A percentile compares a stretch with the other conserved stretches of the same genome.
Conservation (phyloP, 768 basidiomycete genomes). For the Artomyces pyxidatus region DNA sequence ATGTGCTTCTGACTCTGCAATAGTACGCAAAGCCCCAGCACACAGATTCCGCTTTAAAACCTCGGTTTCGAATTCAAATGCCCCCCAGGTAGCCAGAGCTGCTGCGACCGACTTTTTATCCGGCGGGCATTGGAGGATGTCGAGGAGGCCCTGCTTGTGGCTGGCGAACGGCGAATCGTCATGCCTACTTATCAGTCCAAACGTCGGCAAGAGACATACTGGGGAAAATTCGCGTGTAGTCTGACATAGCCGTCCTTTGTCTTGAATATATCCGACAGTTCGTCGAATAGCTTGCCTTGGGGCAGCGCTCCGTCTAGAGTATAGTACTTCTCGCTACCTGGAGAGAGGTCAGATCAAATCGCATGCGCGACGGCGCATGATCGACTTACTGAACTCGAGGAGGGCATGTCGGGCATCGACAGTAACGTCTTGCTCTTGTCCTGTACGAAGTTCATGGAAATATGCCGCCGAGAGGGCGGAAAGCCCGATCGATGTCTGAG, state of each 20-base stretch:
- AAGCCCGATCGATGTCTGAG: constrained; percentile 39
- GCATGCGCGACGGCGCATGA: not conserved
- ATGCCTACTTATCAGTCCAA: not conserved
- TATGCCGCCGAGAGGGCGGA: constrained; percentile 46
- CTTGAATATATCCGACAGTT: constrained; percentile 42
- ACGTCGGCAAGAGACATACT: constrained; percentile 33
- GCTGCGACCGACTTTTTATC: constrained; percentile 6
- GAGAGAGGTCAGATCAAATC: not conserved
- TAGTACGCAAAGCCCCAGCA: constrained; percentile 30
- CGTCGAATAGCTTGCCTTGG: constrained; percentile 32
- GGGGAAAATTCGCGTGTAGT: constrained; percentile 59
- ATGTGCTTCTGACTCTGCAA: constrained; percentile 41
- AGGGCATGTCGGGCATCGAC: constrained; percentile 51
- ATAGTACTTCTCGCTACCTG: constrained; percentile 47
- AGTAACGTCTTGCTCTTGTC: constrained; percentile 36
- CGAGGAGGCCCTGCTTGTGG: constrained; percentile 13
- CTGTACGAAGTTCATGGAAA: constrained; percentile 39
- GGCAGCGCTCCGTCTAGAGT: constrained; percentile 32
- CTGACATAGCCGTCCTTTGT: constrained; percentile 48
- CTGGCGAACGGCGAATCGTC: constrained; percentile 21
- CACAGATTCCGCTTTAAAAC: constrained; percentile 9
- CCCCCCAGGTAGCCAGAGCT: constrained; percentile 9
- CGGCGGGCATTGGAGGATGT: constrained; percentile 13
- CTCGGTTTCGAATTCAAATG: constrained; percentile 11
- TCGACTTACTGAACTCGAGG: constrained; percentile 41